Base-by-base conservation (phyloP, 2,329 filamentous ascomycete genomes). In the Cadophora luteo-olivacea region DNA sequence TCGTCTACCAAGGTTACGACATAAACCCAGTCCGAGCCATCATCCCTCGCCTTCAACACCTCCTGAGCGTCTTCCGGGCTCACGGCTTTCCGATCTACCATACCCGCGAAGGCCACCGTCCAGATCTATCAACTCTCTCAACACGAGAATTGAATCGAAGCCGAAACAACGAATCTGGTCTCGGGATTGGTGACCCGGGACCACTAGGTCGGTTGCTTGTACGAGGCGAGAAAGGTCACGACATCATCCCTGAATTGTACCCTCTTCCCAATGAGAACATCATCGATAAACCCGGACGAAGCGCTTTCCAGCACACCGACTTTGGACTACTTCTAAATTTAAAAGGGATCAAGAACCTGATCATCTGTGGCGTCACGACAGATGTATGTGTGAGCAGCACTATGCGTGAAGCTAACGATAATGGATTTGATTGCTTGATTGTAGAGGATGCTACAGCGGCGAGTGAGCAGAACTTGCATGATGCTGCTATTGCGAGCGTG, bases 131-230 rank as follows among this genome's bases (percentile, higher is more conserved):
- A 0, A 88, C 86, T 8, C 81, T 89, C 0, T 84, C 85, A 0
- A 79, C 80, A 12, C 80, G 87, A n/a, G 87, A 89, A 74, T 76
- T 76, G 1, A 83, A 82, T 61, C 82, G 87, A 3, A 86, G 84
- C 51, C 79, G 79, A 14, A 85, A 88, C 67, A 87, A 87, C 70
- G 72, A 80, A 4, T 81, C 81, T 0, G 80, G 82, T 8, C 72
- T 85, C n/a, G 84, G 84, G 0, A 87, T 89, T 57, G 78, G 78
- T 14, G 77, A 79, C 83, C 82, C 70, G 16, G 87, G 87, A 0
- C 86, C 86, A 0, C 76, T 89, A 55, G 87, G 87, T 0, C 83
- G 84, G n/a, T 81, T 89, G 2, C 78, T 90, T 4, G 80, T 89
- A 29, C 83, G 87, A 24, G 87, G 87, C 0, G 84, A 89, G 72